Base-by-base conservation (phyloP, 768 basidiomycete species). In the Boletales sp. region DNA sequence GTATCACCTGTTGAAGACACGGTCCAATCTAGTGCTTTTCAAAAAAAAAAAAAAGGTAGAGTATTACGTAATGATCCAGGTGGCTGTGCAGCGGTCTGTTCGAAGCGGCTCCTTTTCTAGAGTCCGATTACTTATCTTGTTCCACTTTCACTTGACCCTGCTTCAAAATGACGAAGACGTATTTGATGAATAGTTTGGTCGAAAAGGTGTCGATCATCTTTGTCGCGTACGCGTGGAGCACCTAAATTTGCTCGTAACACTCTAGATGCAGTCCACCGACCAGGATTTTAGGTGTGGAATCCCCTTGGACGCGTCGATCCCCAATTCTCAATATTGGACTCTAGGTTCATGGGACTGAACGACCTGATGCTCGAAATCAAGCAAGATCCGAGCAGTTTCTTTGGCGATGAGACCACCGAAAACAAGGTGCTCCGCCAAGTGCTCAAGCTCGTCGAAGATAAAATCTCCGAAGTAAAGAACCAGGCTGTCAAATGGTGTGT, bases 401-500 rank as follows among this genome's bases (percentile, higher is more conserved):
- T 82, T 11, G 83, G 91, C 47, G 95, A 99, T 64, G 94, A 97
- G 65, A 59, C 75, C 5, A 80, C 86, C 30, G 97, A 99, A 74
- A 83, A 75, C 65, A 89, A 87, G 65, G 84, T 95, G 44, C 77
- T 95, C 41, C 82, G 81, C 37, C 84, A 88, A 66, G 93, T 98
- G 1, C 75, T 97, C 38, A 75, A 82, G 31, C 79, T 97, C 17
- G 86, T 97, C 5, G 88, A 90, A 63, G 97, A 99, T 72, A 87
- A 86, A 70, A 97, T 94, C 58, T 93, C 93, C 8, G 97, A 99
- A 74, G 97, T 98, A 56, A 98, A 98, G 76, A 97, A 97, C 63
- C 87, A 91, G 67, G 92, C 93, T 2, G 95, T 97, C 11, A 93
- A 94, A 74, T 94, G 93, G 95, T 90, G 58, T 65, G 31, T 42